These are phyloP conservation scores for Candida ipomoeae DNA, from an alignment of 805 yeast genomes.

Conservation along the genomic window DNA sequence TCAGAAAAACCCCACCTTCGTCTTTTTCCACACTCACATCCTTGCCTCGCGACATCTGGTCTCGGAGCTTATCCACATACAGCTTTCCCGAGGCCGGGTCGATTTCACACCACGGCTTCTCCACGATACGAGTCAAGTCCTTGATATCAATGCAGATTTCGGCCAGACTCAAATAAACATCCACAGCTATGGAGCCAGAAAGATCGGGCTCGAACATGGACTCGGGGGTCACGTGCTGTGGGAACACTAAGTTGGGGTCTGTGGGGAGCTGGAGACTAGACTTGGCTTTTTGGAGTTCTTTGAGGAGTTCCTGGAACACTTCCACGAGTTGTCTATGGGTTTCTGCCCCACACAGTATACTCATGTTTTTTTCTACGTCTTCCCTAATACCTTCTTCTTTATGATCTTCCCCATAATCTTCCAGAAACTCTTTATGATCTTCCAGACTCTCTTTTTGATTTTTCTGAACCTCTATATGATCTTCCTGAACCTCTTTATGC, in stretches of 20 bases:
- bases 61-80: slow-evolving; percentile 55
- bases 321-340: slow-evolving; percentile 20
- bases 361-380: too few relatives aligned
- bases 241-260: slow-evolving; percentile 54
- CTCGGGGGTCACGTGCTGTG: slow-evolving; percentile 43
- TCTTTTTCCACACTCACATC: slow-evolving; percentile 6
- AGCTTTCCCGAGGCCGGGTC: slow-evolving; percentile 44
- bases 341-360: background rate
- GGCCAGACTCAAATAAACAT: slow-evolving; percentile 55
- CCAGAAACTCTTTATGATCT: slow-evolving; percentile 5
- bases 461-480: slow-evolving; percentile 5
- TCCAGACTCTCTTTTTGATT: slow-evolving; percentile 2
- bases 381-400: background rate
- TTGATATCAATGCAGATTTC: slow-evolving; percentile 61
- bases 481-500: slow-evolving; percentile 5
- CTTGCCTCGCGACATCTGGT: slow-evolving; percentile 40
- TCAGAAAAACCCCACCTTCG: slow-evolving; percentile 16
- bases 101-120: slow-evolving; percentile 60
- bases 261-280: slow-evolving; percentile 44
- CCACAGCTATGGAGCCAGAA: slow-evolving; percentile 48
- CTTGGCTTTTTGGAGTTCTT: slow-evolving; percentile 23
- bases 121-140: slow-evolving; percentile 45
- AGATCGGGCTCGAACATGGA: slow-evolving; percentile 43
- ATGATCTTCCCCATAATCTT: slow-evolving; percentile 4
- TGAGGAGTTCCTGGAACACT: slow-evolving; percentile 25